Evolutionary conservation across 2,329 filamentous ascomycete species (phyloP), one percentile per base, ranked within the genome.

Genomic region (Blumeria graminis): DNA sequence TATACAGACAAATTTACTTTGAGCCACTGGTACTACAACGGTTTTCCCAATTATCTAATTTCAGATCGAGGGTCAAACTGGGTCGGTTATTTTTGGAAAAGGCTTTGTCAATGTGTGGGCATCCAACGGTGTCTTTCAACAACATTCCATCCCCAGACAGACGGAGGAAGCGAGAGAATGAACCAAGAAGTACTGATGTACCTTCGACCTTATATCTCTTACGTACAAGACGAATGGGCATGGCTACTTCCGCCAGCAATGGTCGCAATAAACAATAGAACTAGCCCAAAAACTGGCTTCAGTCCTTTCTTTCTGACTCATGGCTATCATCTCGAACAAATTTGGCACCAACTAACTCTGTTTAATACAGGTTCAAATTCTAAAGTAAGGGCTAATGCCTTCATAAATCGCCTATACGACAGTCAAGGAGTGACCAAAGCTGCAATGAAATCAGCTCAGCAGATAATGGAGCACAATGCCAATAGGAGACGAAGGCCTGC

Each of bases 111-210:
- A n/a, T n/a, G n/a, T 11, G 14, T 34, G 18, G 32, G 50, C n/a
- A 36, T 52, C n/a, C 28, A 52, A 3, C 50, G 32, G 38, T 6
- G 50, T 4, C 32, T 52, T 16, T 52, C 50, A 1, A 52, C 50
- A 32, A 16, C 50, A 9, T 52, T 35, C 50, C 50, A 52, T 52
- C 50, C 50, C 9, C 4, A 52, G 22, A 52, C 50, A 32, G 50
- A 36, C 38, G 50, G 6, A 8, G 32, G n/a, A 35, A 36, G 32
- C 7, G 50, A 52, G 38, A 52, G 32, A 34, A 28, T 28, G 22
- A 60, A 58, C 35, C 18, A 58, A 13, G 55, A 39, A 41, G 9
- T 60, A 2, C 22, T 57, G 33, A 11, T 10, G 4, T 60, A 60
- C 16, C 32, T 60, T 7, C 0, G 33, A 33, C 46, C 13, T 11